Evolutionary conservation across 75 land plant species (phyloP), one percentile per base, ranked within the genome.

Genomic region (Cryptomeria japonica): DNA sequence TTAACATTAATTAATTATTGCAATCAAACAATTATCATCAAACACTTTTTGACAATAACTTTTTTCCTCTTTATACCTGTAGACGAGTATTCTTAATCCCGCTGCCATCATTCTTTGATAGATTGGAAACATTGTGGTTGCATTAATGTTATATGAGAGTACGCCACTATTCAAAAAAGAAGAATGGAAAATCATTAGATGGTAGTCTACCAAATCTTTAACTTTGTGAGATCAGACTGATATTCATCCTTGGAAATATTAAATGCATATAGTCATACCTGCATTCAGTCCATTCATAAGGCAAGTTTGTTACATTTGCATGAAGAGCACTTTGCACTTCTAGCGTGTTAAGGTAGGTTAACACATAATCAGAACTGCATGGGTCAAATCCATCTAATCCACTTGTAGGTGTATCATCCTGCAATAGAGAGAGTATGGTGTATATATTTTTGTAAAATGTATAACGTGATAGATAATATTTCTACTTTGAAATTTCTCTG

Each of bases 271-370:
- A 15, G 95, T 98, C 16, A 51, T 51, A 51, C 55, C 55, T 51
- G 55, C 55, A 51, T 51, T 51, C 2, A 51, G 15, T 14, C 55
- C 55, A 51, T 1, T 0, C 2, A 51, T 51, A 51, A 51, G 55
- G 55, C 14, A 51, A 51, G 14, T 14, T 51, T 14, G 14, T 14
- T 51, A 51, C 55, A 51, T 51, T 51, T 51, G 55, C 55, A 14
- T 51, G 55, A 51, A 51, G 55, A 51, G 55, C 55, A 51, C 55
- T 51, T 51, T 51, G 55, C 3, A 51, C 55, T 72, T 97, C 98
- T 1, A 91, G 96, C 42, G 95, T 85, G 86, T 97, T 97, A 86
- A 97, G 85, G 76, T 97, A 51, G 55, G 55, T 51, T 2, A 51
- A 13, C 14, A 51, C 55, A 51, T 51, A 51, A 51, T 3, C 55